phyloP scores from a whole-genome alignment of 2,329 filamentous ascomycete genomes.

The Aspergillus sclerotialis region DNA sequence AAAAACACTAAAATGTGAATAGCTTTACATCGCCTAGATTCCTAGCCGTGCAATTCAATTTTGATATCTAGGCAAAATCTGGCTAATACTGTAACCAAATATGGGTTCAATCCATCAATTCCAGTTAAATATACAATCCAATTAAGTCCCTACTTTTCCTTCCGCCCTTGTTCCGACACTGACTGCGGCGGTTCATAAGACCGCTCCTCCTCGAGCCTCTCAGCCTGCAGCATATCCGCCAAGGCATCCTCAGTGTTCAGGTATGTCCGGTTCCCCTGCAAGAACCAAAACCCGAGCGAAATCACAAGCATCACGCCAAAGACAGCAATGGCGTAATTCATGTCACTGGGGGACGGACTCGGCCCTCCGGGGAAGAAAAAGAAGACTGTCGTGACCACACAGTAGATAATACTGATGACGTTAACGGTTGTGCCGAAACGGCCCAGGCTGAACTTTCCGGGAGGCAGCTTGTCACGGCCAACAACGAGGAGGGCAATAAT shows the following conservation, averaged over 20 bases:
- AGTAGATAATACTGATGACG: conserved; percentile 47
- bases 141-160: too few species aligned
- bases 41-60: too few species aligned
- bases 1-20: too few species aligned
- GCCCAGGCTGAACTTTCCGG: conserved; percentile 41
- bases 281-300: conserved; percentile 44
- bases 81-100: too few species aligned
- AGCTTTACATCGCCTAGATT: too few species aligned
- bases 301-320: conserved; percentile 51
- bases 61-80: too few species aligned
- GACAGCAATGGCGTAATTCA: conserved; percentile 54
- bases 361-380: conserved; percentile 48
- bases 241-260: conserved; percentile 23
- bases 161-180: neutral
- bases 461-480: conserved; percentile 48
- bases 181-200: neutral
- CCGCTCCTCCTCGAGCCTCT: conserved; percentile 12
- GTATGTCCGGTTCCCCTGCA: conserved; percentile 39
- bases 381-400: conserved; percentile 46
- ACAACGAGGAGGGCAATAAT: conserved; percentile 43
- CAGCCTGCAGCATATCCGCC: conserved; percentile 18
- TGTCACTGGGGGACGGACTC: conserved; percentile 40
- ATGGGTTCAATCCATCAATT: too few species aligned
- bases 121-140: too few species aligned
- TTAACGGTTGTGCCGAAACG: conserved; percentile 37